These are phyloP conservation scores for Lipomyces spencermartinsiae DNA, from an alignment of 805 yeast species.

Conservation along the genomic window DNA sequence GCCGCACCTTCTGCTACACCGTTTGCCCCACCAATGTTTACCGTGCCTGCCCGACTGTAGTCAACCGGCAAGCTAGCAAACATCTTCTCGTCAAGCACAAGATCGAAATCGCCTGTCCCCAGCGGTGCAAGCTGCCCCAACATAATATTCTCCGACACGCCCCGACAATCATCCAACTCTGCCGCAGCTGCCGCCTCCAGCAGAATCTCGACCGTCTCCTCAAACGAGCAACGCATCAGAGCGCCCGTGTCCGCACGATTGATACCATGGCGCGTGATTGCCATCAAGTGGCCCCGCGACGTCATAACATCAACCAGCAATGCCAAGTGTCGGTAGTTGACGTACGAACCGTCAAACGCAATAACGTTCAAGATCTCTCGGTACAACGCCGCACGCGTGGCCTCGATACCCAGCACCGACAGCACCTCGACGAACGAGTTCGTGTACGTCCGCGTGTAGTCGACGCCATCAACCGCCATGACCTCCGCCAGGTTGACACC, in stretches of 20 bases:
- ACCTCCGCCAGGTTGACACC: constrained; percentile 97
- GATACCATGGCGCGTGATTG: constrained; percentile 99
- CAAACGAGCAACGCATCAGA: constrained; percentile 98
- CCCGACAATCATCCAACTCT: constrained; percentile 96
- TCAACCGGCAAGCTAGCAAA: constrained; percentile 52
- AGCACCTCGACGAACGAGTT: constrained; percentile 95
- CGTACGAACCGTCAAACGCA: constrained; percentile 99
- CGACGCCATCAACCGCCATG: constrained; percentile 94
- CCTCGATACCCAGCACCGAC: constrained; percentile 97
- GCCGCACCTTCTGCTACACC: constrained; percentile 71
- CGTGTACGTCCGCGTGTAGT: constrained; percentile 86
- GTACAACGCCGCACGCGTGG: constrained; percentile 92
- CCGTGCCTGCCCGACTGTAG: constrained; percentile 20
- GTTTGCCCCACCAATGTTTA: constrained; percentile 16
- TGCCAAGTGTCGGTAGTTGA: constrained; percentile 98
- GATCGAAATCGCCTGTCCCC: constrained; percentile 98
- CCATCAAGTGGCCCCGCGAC: constrained; percentile 96
- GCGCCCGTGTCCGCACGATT: constrained; percentile 99
- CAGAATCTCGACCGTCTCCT: constrained; percentile 96
- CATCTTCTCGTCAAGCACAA: constrained; percentile 89
- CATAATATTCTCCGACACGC: constrained; percentile 97
- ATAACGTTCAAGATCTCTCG: constrained; percentile 95
- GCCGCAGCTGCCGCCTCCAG: constrained; percentile 99
- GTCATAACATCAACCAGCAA: constrained; percentile 98
- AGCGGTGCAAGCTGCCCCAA: constrained; percentile 98